Base-by-base conservation (phyloP, 345 rosid species). In the Lumnitzera racemosa region DNA sequence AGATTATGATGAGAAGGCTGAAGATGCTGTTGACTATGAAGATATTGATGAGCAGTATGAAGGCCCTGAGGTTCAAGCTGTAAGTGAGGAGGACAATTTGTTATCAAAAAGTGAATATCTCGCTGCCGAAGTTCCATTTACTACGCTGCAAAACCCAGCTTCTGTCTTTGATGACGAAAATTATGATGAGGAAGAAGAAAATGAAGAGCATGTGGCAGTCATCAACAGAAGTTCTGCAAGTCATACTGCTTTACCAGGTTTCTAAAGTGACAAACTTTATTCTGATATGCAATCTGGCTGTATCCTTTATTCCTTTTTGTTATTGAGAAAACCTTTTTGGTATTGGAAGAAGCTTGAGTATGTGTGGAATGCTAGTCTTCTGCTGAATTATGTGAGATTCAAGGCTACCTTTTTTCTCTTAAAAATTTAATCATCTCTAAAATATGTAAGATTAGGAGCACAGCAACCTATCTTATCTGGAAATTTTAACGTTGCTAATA, bases 21-120 rank as follows among this genome's bases (percentile, higher is more conserved):
- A 90, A 81, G 85, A 88, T 86, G 97, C 97, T 17, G 80, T 90
- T 73, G 92, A 94, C 73, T 94, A 88, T 70, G 95, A 90, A 71
- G 97, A 94, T 77, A 70, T 94, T 66, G 99, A 94, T 62, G 99
- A 94, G 81, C 86, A 83, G 69, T 94, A 90, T 50, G 99, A 94
- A 62, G 96, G 96, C 16, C 96, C 90, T 3, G 97, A 94, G 80
- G 77, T 72, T 71, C 89, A 88, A 67, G 85, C 77, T 70, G 86
- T 75, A 24, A 72, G 75, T 13, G 97, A 90, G 80, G 99, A 88
- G 80, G 96, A 86, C 63, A 77, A 81, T 73, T 72, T 88, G 67
- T 80, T 89, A 61, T 83, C 96, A 41, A 82, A 79, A 66, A 86
- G 76, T 70, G 85, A 83, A 36, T 90, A 76, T 75, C 74, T 88